Conservation (phyloP, 495 filamentous ascomycete genomes). For the Annulohypoxylon stygium region DNA sequence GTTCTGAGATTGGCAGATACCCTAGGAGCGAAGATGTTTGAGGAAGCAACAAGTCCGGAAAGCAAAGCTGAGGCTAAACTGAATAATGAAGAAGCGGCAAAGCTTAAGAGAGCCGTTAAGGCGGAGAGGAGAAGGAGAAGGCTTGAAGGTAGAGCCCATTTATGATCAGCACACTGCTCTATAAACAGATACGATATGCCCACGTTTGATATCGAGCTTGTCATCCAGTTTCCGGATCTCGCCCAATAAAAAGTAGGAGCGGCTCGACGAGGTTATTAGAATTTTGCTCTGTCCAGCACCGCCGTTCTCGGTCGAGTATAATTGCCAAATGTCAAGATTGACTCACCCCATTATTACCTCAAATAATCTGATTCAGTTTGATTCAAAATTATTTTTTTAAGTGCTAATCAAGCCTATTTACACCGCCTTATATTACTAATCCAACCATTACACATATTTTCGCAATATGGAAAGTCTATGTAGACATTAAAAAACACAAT, state of each 20-base stretch:
- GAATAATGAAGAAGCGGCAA: constrained; percentile 58
- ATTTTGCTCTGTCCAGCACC: not conserved
- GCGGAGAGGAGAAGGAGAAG: constrained; percentile 58
- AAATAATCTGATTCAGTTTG: not conserved
- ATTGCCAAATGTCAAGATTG: not conserved
- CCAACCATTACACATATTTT: constrained; percentile 17
- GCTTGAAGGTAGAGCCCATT: constrained; percentile 61
- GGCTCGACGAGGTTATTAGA: not conserved
- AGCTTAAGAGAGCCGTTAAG: constrained; percentile 51
- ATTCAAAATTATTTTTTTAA: not conserved
- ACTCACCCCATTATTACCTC: constrained; percentile 8
- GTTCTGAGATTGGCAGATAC: constrained; percentile 80
- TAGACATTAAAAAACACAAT: not conserved
- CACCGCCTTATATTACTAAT: constrained; percentile 11
- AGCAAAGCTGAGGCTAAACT: constrained; percentile 52
- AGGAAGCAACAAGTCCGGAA: constrained; percentile 53
- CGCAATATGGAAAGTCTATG: not conserved
- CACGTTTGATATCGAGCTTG: constrained; percentile 9
- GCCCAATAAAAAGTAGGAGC: not conserved
- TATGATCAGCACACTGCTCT: constrained; percentile 50
- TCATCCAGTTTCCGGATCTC: not conserved
- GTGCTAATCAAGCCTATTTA: not conserved
- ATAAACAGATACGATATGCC: constrained; percentile 16
- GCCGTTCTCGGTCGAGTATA: not conserved
- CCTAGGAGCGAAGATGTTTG: constrained; percentile 64